Conservation (phyloP, 208 protist species). For the Kentomonas sorsogonicus region DNA sequence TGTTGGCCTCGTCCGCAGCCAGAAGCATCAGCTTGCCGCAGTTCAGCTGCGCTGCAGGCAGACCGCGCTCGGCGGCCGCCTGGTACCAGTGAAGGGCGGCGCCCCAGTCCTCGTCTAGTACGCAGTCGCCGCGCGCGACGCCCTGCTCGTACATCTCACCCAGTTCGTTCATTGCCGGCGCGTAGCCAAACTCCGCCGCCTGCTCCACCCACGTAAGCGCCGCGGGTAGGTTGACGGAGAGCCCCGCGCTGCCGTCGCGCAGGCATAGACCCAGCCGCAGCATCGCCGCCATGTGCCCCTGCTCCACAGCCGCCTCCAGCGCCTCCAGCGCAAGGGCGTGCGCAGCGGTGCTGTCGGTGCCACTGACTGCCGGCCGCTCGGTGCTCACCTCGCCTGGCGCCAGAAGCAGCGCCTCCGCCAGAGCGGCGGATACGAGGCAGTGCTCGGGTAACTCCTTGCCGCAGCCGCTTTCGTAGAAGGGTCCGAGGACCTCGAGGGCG, state of each 20-base stretch:
- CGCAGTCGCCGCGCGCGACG: background rate
- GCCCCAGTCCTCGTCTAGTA: slow-evolving; percentile 61
- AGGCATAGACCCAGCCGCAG: slow-evolving; percentile 54
- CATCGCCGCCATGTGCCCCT: slow-evolving; percentile 64
- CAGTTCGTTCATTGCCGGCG: slow-evolving; percentile 79
- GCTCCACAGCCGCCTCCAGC: slow-evolving; percentile 43
- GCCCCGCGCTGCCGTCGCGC: slow-evolving; percentile 39
- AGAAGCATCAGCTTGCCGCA: slow-evolving; percentile 65
- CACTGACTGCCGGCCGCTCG: no score
- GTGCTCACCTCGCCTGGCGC: no score
- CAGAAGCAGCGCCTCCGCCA: no score
- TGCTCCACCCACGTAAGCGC: slow-evolving; percentile 57
- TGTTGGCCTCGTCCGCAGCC: slow-evolving; percentile 28
- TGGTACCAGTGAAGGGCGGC: slow-evolving; percentile 67
- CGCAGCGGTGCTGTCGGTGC: background rate
- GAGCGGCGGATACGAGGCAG: no score
- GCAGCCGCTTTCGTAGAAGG: no score
- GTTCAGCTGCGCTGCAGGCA: slow-evolving; percentile 67
- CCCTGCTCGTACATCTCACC: slow-evolving; percentile 64
- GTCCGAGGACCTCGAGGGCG: no score
- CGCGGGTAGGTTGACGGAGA: slow-evolving; percentile 32
- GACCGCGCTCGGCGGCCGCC: slow-evolving; percentile 40
- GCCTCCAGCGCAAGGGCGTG: slow-evolving; percentile 17
- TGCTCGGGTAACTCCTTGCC: no score
- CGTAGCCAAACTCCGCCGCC: slow-evolving; percentile 52